These are phyloP conservation scores for Pterulicium gracile DNA, from an alignment of 1,284 basidiomycete genomes.

Conservation along the genomic window DNA sequence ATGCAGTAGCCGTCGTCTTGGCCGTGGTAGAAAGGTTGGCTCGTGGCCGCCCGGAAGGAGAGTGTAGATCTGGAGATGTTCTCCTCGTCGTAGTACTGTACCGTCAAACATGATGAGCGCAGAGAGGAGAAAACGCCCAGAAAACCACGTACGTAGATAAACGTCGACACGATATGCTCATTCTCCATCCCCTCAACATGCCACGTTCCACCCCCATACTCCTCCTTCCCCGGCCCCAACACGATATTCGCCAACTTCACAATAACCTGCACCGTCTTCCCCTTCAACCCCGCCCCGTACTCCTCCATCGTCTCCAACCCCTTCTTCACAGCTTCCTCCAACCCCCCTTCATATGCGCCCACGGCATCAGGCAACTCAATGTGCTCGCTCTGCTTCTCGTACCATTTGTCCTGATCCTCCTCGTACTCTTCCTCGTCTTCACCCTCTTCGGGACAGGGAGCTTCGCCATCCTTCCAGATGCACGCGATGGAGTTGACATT, in stretches of 20 bases:
- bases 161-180: constrained; percentile 34
- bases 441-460: constrained; percentile 11
- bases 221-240: constrained; percentile 30
- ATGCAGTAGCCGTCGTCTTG: constrained; percentile 21
- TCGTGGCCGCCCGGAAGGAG: constrained; percentile 19
- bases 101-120: background rate
- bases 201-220: constrained; percentile 26
- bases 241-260: constrained; percentile 40
- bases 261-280: constrained; percentile 30
- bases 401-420: background rate
- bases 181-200: constrained; percentile 30
- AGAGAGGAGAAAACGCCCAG: background rate
- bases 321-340: constrained; percentile 10
- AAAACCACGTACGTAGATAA: constrained; percentile 20
- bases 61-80: constrained; percentile 23
- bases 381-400: constrained; percentile 8
- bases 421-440: background rate
- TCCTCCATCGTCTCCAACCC: constrained; percentile 9
- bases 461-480: constrained; percentile 4
- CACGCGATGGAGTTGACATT: background rate
- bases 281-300: constrained; percentile 11
- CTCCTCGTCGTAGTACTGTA: constrained; percentile 19
- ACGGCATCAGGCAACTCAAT: constrained; percentile 10
- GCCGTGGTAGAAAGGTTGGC: constrained; percentile 11
- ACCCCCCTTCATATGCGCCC: constrained; percentile 10